Percentiles rank a stretch among this genome's conserved stretches.
phyloP scores from a whole-genome alignment of 306 rosid species.

The Oemleria cerasiformis region DNA sequence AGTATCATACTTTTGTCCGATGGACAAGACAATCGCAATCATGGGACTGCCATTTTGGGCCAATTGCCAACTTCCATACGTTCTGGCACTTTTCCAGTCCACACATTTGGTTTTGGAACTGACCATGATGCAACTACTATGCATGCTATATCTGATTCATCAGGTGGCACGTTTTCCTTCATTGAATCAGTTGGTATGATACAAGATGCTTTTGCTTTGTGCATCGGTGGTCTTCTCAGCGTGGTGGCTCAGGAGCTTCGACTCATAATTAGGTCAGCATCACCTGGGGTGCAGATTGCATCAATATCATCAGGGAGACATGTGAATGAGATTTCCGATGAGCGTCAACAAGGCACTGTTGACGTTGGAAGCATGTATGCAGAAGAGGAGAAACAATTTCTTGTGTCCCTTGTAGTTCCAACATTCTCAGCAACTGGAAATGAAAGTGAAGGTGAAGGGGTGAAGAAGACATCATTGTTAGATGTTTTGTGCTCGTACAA shows the following conservation, averaged over 20 bases:
- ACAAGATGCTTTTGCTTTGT: slow-evolving; percentile 30
- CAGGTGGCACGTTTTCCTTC: slow-evolving; percentile 28
- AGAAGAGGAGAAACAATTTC: slow-evolving; percentile 31
- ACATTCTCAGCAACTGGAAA: not conserved
- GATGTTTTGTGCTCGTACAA: slow-evolving; percentile 11
- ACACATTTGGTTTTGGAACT: slow-evolving; percentile 35
- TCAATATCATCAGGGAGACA: slow-evolving; percentile 10
- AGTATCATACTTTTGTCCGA: slow-evolving; percentile 38
- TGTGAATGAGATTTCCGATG: slow-evolving; percentile 12
- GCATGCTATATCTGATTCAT: slow-evolving; percentile 18
- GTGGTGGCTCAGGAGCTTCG: slow-evolving; percentile 39
- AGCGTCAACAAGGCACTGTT: slow-evolving; percentile 15
- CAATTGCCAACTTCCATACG: slow-evolving; percentile 8
- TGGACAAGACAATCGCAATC: slow-evolving; percentile 16
- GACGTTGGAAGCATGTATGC: slow-evolving; percentile 26
- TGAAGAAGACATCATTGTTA: slow-evolving; percentile 2
- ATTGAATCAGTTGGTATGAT: slow-evolving; percentile 11
- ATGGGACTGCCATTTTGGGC: not conserved
- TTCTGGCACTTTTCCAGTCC: slow-evolving; percentile 17
- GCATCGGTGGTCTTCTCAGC: slow-evolving; percentile 37
- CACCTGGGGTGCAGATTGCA: slow-evolving; percentile 9
- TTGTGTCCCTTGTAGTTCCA: slow-evolving; percentile 25
- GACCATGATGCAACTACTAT: slow-evolving; percentile 11
- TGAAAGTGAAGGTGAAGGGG: not conserved
- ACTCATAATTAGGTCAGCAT: slow-evolving; percentile 24